Evolutionary conservation across 805 yeast species (phyloP).

Genomic region (Candida sphagnicola): DNA sequence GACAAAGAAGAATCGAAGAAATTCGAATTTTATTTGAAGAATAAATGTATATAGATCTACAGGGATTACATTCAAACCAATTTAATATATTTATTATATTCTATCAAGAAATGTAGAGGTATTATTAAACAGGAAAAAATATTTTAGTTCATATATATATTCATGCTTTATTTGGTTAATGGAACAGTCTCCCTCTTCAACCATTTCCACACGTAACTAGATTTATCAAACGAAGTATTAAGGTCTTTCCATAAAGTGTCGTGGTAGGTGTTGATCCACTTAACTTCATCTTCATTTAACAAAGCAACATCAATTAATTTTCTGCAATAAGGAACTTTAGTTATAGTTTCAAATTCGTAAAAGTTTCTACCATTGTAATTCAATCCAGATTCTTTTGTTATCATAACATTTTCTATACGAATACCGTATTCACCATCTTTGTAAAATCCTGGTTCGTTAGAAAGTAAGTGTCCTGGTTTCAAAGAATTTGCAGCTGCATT

Average conservation of each 20-base stretch:
- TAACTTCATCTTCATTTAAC: slow-evolving; percentile 57
- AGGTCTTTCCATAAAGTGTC: slow-evolving; percentile 49
- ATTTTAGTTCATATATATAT: slow-evolving; percentile 5
- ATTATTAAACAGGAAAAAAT: too few species aligned
- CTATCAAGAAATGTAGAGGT: background rate
- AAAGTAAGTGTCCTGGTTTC: slow-evolving; percentile 50
- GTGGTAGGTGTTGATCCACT: slow-evolving; percentile 71
- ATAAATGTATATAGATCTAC: slow-evolving; percentile 6
- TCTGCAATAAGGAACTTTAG: slow-evolving; percentile 76
- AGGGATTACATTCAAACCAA: too few species aligned
- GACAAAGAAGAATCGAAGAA: slow-evolving; percentile 68
- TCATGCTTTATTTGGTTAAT: slow-evolving; percentile 8
- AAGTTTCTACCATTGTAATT: slow-evolving; percentile 52
- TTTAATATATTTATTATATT: too few species aligned
- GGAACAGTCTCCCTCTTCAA: slow-evolving; percentile 45
- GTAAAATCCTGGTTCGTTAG: slow-evolving; percentile 64
- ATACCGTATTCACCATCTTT: slow-evolving; percentile 59
- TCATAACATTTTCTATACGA: slow-evolving; percentile 51
- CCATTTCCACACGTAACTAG: slow-evolving; percentile 43
- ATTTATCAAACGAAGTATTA: slow-evolving; percentile 31
- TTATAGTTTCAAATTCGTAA: slow-evolving; percentile 76
- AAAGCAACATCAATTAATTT: slow-evolving; percentile 61
- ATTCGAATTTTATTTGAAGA: slow-evolving; percentile 63
- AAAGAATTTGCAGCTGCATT: slow-evolving; percentile 42
- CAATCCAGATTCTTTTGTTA: slow-evolving; percentile 37